Evolutionary conservation across 1,284 basidiomycete species (phyloP), one percentile per base, ranked within the genome.

Genomic region (Anthracocystis setariae): DNA sequence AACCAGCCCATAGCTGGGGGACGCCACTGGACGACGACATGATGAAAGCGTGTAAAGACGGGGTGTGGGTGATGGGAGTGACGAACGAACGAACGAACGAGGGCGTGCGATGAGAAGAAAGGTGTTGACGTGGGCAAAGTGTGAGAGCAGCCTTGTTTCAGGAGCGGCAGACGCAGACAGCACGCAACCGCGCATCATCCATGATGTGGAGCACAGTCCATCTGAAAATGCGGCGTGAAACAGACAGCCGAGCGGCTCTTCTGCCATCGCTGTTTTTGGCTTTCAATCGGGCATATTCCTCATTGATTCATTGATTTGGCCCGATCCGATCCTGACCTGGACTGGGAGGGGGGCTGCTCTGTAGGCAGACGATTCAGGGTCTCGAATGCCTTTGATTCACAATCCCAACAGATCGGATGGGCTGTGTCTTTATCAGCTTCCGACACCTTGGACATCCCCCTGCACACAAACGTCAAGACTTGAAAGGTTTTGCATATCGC

Each of bases 1-100:
- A 54, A 23, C 63, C 69, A 51, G 55, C 51, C 69, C 69, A 72
- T 2, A 72, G 42, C 45, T 53, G 63, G 40, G 65, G 70, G 15
- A 57, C 43, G 29, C 50, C 48, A 40, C 43, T 60, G 8, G 51
- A 46, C 23, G 64, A 73, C 45, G 70, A 54, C 64, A 65, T 65
- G 45, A 8, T 54, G 45, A 18, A 0, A 23, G 17, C 39, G 20
- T 12, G n/a, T 13, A 17, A 13, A 37, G n/a, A 20, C n/a, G n/a
- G 10, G 40, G 8, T 20, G 40, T 3, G 25, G 43, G 5, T 45
- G 23, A 12, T 29, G 23, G 23, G n/a, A 9, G 24, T 24, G 43
- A 21, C 12, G 43, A 27, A 8, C 8, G 15, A n/a, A n/a, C n/a
- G n/a, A n/a, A n/a, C n/a, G 15, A 27, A 23, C 23, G 24, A 45